Base-by-base conservation (phyloP, 129 eudicot species). In the Apium graveolens region DNA sequence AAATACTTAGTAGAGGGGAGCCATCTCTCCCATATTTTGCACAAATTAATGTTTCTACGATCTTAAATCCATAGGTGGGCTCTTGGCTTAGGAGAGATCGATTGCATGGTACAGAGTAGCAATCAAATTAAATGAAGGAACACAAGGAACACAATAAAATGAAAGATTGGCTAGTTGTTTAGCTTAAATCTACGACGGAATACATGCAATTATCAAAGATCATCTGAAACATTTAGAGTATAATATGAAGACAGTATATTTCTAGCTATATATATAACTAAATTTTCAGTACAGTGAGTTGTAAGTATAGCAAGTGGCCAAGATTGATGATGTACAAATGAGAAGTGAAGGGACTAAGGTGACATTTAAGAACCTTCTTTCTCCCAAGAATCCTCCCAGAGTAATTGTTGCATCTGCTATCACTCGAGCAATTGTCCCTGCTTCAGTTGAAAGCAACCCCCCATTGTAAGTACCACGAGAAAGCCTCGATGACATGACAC, bases 381-480 rank as follows among this genome's bases (percentile, higher is more conserved):
- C 70, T 35, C 96, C 98, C 74, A 89, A 74, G 76, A 80, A 87
- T 72, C 98, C 98, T 0, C 88, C 93, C 44, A 94, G 68, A 7
- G 98, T 94, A 39, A 94, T 94, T 2, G 98, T 94, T 13, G 84
- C 97, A 65, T 94, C 98, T 55, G 98, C 96, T 72, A 94, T 86
- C 73, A 94, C 98, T 71, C 98, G 90, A n/a, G 98, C 98, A 29
- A 94, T 55, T 5, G 98, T 94, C 66, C 98, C 98, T 0, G 98
- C 98, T 87, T 94, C 98, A 0, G 98, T 94, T 48, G 98, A 94
- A 57, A 94, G 69, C 51, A 94, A 80, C 4, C 98, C 98, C 0
- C 98, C 98, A 14, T 94, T 94, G 85, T 88, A 94, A 24, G 98
- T 94, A 51, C 98, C 98, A 76, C 98, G 97, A 35, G 98, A 94